Evolutionary conservation across 768 basidiomycete species (phyloP), one percentile per base, ranked within the genome.

Genomic region (Stropharia rugosoannulata): DNA sequence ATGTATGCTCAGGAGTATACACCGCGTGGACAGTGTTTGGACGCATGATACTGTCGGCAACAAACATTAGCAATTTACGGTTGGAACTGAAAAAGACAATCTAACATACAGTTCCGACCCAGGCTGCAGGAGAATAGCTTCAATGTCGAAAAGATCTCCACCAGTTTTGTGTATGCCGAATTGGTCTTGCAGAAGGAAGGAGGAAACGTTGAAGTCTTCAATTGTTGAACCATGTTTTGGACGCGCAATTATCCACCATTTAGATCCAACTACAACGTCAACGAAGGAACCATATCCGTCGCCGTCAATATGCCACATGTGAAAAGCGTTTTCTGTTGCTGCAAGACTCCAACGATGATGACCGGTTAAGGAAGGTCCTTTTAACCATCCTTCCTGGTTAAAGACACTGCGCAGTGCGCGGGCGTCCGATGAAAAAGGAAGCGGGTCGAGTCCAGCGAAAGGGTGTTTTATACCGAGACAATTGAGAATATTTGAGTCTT

Each of bases 261-360:
- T 49, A 1, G 36, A 16, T 2, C 49, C 49, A 27, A 8, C 25
- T 19, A 27, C 9, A 2, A 22, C 19, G 2, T 49, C 43, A 0
- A 67, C 22, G 12, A 54, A 64, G 0, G 65, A 64, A 0, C 45
- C 53, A 11, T 61, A 50, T 0, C 65, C 62, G 18, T 65, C 51
- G 8, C 55, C 37, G 18, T 66, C 63, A 4, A 66, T 55, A 16
- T 66, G 65, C 19, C 49, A 62, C 12, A 29, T 36, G 29, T 60
- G 56, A 9, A 49, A 45, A 0, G 66, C 58, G 11, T 57, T 46
- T 0, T 22, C 29, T 0, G 59, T 66, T 0, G 56, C 57, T 1
- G 56, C 65, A 3, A 63, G 5, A 0, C 51, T 60, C 64, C 62
- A 68, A 9, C 62, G n/a, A 27, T 62, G 57, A 13, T 63, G 57